Base-by-base conservation (phyloP, 345 rosid genomes). In the Populus tremula region DNA sequence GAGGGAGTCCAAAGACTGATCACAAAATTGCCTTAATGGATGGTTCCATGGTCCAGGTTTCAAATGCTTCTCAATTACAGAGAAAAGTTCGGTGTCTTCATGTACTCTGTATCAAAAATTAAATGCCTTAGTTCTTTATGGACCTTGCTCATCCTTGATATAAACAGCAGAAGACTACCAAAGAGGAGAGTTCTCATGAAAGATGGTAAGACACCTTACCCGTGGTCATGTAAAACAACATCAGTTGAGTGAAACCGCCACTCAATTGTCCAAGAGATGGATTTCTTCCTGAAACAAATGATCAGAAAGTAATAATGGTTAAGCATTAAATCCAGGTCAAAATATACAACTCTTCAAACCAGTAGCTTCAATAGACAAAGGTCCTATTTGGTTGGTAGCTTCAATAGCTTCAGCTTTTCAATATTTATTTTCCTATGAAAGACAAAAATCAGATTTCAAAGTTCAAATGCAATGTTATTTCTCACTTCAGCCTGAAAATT, bases 211-310 rank as follows among this genome's bases (percentile, higher is more conserved):
- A 75, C 38, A 69, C 68, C 90, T 89, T 75, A 93, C 96, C 90
- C 87, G 70, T 92, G 91, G 81, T 95, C 93, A 64, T 84, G 43
- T 69, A 90, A 65, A 79, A 87, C 86, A 73, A 89, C 89, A 88
- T 87, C 88, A 18, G 92, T 77, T 31, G 92, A 87, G 82, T 90
- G 93, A 83, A 96, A 96, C 72, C 87, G 89, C 99, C 98, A 95
- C 80, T 91, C 97, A 54, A 95, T 83, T 14, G 99, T 96, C 98
- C 99, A 96, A 4, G 87, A 81, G 80, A 93, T 96, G 53, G 76
- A 79, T 67, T 87, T 91, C 69, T 39, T 88, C 90, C 97, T 93
- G 84, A 71, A 75, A 72, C 23, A 84, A 79, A 81, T 35, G 2
- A 76, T 10, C 2, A 12, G 33, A 23, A 47, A 80, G 59, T 14